Conservation (phyloP, 140 eudicot genomes). For the Senecio squalidus region DNA sequence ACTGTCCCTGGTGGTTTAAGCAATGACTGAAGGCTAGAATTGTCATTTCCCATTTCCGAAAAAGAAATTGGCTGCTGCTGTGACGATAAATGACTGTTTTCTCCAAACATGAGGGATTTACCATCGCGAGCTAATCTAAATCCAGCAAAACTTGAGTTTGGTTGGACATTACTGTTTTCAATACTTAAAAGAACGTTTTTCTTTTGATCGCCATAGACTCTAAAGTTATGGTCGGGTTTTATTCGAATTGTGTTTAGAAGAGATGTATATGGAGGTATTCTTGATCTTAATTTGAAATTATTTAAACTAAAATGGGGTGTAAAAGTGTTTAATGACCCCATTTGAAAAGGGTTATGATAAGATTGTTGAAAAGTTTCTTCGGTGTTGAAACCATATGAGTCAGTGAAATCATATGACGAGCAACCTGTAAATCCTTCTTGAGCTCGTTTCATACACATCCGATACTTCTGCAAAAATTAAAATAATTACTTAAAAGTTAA, state of each 20-base stretch:
- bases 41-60: conserved; percentile 13
- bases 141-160: conserved; percentile 36
- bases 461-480: conserved; percentile 45
- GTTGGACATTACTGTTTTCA: conserved; percentile 9
- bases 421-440: conserved; percentile 29
- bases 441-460: conserved; percentile 36
- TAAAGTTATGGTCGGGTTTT: conserved; percentile 20
- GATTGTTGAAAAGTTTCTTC: conserved; percentile 14
- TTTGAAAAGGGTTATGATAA: conserved; percentile 24
- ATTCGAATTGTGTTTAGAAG: conserved; percentile 15
- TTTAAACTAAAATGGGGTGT: conserved; percentile 4
- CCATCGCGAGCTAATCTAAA: conserved; percentile 43
- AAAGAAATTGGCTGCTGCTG: conserved; percentile 8
- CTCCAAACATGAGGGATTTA: conserved; percentile 46
- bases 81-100: conserved; percentile 17
- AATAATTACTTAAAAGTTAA: neutral
- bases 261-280: conserved; percentile 14
- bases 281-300: conserved; percentile 14
- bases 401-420: conserved; percentile 8
- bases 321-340: conserved; percentile 16
- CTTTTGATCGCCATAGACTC: conserved; percentile 33
- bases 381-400: conserved; percentile 19
- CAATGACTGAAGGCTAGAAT: conserved; percentile 6
- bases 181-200: conserved; percentile 31
- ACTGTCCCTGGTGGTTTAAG: neutral